Percentiles rank a stretch among this genome's conserved stretches.
Evolutionary conservation across 108 stramenopile species (phyloP).

Genomic region (Cyclotella baltica): DNA sequence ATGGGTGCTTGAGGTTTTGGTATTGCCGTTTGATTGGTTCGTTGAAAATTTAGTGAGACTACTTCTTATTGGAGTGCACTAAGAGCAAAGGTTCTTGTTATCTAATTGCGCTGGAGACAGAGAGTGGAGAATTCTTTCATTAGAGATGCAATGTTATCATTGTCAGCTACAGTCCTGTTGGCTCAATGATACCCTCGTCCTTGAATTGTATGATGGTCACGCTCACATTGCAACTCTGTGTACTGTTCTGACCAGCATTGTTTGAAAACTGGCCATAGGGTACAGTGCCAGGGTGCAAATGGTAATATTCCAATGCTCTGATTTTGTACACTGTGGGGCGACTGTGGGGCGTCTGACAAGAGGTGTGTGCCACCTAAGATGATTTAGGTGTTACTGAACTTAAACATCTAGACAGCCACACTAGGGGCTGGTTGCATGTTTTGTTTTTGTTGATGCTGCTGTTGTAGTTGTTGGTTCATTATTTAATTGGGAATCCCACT

Average conservation of each 20-base stretch:
- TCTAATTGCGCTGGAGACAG: neutral
- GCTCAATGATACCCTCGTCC: neutral
- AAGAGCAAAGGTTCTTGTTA: neutral
- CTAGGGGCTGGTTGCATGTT: too few species aligned
- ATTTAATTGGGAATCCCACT: too few species aligned
- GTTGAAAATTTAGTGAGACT: neutral
- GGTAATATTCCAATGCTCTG: neutral
- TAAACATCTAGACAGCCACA: too few species aligned
- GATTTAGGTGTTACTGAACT: too few species aligned
- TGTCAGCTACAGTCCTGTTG: neutral
- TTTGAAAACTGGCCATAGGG: neutral
- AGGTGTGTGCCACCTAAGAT: too few species aligned
- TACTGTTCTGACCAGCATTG: neutral
- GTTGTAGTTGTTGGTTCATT: too few species aligned
- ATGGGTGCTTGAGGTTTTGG: neutral
- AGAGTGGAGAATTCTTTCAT: neutral
- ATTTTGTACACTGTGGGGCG: too few species aligned
- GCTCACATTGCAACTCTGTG: neutral
- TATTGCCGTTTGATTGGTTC: neutral
- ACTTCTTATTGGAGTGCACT: neutral
- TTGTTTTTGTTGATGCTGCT: too few species aligned
- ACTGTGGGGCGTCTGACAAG: neutral
- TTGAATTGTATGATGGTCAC: neutral
- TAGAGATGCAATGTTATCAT: neutral
- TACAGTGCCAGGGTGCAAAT: neutral